Conservation (phyloP, 208 protist species). For the Crithidia mellificae region DNA sequence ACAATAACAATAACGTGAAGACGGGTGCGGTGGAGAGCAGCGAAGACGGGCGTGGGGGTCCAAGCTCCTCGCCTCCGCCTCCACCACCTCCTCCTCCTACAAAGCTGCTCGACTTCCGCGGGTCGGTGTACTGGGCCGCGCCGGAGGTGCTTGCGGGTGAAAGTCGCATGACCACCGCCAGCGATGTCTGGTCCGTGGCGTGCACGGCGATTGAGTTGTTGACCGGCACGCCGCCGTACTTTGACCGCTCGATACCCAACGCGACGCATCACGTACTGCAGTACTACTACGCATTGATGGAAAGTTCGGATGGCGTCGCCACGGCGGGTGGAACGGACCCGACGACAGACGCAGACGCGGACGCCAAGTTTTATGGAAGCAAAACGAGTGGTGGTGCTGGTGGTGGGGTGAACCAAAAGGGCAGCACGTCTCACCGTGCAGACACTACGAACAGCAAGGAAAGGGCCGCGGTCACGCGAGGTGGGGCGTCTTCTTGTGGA, state of each 20-base stretch:
- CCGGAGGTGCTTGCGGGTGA: conserved; percentile 67
- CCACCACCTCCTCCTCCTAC: not conserved
- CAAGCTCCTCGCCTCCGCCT: too few species aligned
- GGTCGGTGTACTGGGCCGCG: conserved; percentile 88
- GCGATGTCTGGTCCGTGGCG: conserved; percentile 84
- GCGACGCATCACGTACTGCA: conserved; percentile 65
- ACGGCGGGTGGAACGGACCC: too few species aligned
- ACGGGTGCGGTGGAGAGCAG: not conserved
- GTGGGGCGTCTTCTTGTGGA: too few species aligned
- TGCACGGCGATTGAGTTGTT: conserved; percentile 78
- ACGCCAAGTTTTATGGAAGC: too few species aligned
- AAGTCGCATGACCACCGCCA: conserved; percentile 34
- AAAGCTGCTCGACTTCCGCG: conserved; percentile 41
- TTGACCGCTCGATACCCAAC: conserved; percentile 57
- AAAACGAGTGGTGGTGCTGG: too few species aligned
- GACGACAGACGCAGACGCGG: too few species aligned
- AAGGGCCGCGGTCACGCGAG: too few species aligned
- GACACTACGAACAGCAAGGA: too few species aligned
- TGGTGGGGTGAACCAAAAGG: too few species aligned
- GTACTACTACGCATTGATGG: conserved; percentile 25
- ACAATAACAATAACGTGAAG: not conserved
- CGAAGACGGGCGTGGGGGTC: not conserved
- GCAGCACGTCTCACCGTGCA: not conserved
- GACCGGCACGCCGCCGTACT: conserved; percentile 76
- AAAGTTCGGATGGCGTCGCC: too few species aligned